phyloP scores from a whole-genome alignment of 2,329 filamentous ascomycete species.

The Alternaria rosae region DNA sequence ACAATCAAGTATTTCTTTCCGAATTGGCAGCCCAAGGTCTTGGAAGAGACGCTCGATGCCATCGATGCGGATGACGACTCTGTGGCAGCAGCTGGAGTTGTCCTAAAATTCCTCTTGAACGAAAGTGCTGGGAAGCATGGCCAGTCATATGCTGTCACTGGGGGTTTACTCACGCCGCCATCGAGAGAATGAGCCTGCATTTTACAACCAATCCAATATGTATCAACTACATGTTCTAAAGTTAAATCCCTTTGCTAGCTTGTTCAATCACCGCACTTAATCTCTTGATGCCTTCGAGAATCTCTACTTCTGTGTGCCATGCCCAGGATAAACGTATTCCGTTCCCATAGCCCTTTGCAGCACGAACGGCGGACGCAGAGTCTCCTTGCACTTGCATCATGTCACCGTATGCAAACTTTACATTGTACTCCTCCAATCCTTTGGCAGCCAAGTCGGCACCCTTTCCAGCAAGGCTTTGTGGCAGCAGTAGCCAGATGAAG shows the following conservation, averaged over 20 bases:
- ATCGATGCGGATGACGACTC: conserved; percentile 42
- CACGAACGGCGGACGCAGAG: conserved; percentile 5
- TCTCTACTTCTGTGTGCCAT: conserved; percentile 22
- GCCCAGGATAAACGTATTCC: conserved; percentile 25
- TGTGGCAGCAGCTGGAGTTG: conserved; percentile 36
- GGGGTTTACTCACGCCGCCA: conserved; percentile 27
- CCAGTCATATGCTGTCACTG: conserved; percentile 5
- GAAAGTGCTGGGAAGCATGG: background rate
- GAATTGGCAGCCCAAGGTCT: conserved; percentile 28
- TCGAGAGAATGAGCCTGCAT: background rate
- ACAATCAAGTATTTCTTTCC: conserved; percentile 48
- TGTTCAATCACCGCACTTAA: conserved; percentile 12
- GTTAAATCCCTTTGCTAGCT: background rate
- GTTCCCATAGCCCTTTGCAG: conserved; percentile 14
- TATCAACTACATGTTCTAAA: background rate
- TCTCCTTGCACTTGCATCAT: conserved; percentile 64
- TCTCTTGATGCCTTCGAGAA: conserved; percentile 18
- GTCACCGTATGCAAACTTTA: conserved; percentile 70
- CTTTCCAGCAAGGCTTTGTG: background rate
- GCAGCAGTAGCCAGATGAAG: background rate
- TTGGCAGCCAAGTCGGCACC: conserved; percentile 33
- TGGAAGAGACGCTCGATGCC: conserved; percentile 27
- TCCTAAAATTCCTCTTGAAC: conserved; percentile 46
- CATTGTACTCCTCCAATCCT: conserved; percentile 65
- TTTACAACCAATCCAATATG: background rate